Percentiles rank a stretch among this genome's conserved stretches.
phyloP scores from a whole-genome alignment of 2,329 filamentous ascomycete genomes.

The Coniosporium tulheliwenetii region DNA sequence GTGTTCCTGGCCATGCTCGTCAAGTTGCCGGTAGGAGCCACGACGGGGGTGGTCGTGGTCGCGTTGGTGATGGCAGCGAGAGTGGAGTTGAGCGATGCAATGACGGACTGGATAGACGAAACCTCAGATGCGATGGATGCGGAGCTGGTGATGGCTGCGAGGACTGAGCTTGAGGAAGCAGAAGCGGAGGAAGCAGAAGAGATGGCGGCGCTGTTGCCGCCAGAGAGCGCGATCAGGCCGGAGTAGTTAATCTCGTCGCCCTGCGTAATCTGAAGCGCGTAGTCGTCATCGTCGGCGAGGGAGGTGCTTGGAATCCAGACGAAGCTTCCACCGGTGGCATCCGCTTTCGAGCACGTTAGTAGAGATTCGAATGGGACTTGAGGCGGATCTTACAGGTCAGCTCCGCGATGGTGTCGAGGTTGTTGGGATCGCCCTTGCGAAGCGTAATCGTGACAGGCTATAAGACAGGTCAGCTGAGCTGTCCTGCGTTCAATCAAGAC shows the following conservation, averaged over 20 bases:
- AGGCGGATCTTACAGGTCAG: constrained; percentile 28
- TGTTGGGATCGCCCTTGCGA: constrained; percentile 31
- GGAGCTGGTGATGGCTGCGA: constrained; percentile 2
- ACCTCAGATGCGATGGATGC: constrained; percentile 3
- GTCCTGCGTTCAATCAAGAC: neutral
- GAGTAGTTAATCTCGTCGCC: constrained; percentile 39
- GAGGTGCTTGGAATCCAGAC: constrained; percentile 32
- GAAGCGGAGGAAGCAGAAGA: constrained; percentile 9
- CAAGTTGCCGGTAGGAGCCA: constrained; percentile 4
- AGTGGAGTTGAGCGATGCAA: constrained; percentile 6
- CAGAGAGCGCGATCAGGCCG: constrained; percentile 31
- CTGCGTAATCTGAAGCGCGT: constrained; percentile 44
- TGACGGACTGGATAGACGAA: constrained; percentile 6
- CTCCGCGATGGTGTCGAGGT: constrained; percentile 34
- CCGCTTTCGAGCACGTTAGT: constrained; percentile 11
- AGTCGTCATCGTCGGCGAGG: constrained; percentile 31
- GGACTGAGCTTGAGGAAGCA: constrained; percentile 15
- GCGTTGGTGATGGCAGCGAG: constrained; percentile 3
- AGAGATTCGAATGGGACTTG: neutral
- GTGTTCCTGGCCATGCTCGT: constrained; percentile 5
- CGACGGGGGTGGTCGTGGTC: neutral
- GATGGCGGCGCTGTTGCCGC: constrained; percentile 14
- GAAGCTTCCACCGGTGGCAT: constrained; percentile 30
- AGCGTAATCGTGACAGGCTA: constrained; percentile 40
- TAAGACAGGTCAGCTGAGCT: constrained; percentile 5